Evolutionary conservation across 768 basidiomycete species (phyloP), one percentile per base, ranked within the genome.

Genomic region (Albatrellus ellisii): DNA sequence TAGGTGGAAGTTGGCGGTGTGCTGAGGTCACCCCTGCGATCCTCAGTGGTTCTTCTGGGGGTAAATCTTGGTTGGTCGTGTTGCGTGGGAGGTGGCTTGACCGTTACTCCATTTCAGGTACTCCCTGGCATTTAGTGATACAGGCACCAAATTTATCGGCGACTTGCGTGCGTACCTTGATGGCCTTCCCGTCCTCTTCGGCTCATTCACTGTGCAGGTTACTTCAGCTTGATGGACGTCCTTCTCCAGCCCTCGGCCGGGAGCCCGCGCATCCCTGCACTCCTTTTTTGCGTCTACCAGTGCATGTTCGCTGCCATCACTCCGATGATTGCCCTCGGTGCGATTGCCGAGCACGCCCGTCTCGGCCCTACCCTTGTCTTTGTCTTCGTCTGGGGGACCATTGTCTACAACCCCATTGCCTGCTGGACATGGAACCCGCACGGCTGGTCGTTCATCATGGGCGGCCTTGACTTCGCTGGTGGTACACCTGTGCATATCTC

Each of bases 41-140:
- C n/a, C 47, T 75, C 48, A 90, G 81, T 92, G 89, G 89, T 91
- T 89, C 68, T 91, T 94, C 70, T 95, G 92, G 92, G 92, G 92
- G 48, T 54, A 26, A 46, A 53, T 36, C 2, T 24, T 5, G 5
- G 26, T 26, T 9, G 4, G 5, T 24, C 2, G 2, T 8, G 11
- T 3, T 0, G 5, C 14, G 27, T 24, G 1, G 27, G 15, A 6
- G 25, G 36, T 11, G 21, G 12, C 33, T 45, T 22, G 41, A 42
- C 3, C 6, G 12, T 39, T 17, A 29, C 6, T 18, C 22, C 15
- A n/a, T 26, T 46, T 4, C 39, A 59, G 57, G 2, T 97, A 72
- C 64, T 91, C 89, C 2, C 67, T 98, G 18, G 75, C 92, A 0
- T 98, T 98, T 65, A 83, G 80, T 46, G 84, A 88, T 11, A 75